Evolutionary conservation across 1,284 basidiomycete species (phyloP), one percentile per base, ranked within the genome.

Genomic region (Puccinia coronata): DNA sequence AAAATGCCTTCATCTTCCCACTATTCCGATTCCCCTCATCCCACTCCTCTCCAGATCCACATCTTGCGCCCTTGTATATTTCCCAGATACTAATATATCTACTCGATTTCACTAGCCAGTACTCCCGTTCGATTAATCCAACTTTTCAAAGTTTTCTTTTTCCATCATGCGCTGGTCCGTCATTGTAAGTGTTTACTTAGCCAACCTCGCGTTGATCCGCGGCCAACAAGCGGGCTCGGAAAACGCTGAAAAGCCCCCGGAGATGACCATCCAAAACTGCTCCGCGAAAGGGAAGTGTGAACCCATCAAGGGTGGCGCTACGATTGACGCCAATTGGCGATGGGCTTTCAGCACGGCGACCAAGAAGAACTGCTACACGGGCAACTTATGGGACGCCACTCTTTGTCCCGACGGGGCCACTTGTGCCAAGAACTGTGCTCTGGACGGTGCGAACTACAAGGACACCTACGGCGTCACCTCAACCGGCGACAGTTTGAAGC

Each of bases 361-460:
- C 14, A 57, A 55, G 34, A 57, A 79, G 65, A 79, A 79, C 41
- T 79, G 76, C 39, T 79, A 79, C 65, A 79, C 63, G 3, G 76
- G 76, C 0, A 67, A 70, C 43, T 6, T 28, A 16, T 79, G 76
- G 76, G 65, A 70, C 31, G 0, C 49, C 14, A 53, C 28, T 23
- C 14, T 57, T 20, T 79, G 76, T 70, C 36, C 76, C 2, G 28
- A 53, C 9, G 47, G 47, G 23, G 61, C 11, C 1, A 34, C 28
- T 16, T 78, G 76, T 25, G 61, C 76, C 34, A 23, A 67, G 55
- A 79, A 55, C 39, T 79, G 76, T 20, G 61, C 76, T 34, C 36
- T 79, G 20, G 76, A 79, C 47, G 76, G 76, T n/a, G 63, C 76
- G 0, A 53, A 59, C 31, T 79, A 79, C 65, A 57, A 69, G 31